Percentiles rank a stretch among this genome's conserved stretches.
phyloP scores from a whole-genome alignment of 2,329 filamentous ascomycete species.

The Chaetomiaceae sp. region DNA sequence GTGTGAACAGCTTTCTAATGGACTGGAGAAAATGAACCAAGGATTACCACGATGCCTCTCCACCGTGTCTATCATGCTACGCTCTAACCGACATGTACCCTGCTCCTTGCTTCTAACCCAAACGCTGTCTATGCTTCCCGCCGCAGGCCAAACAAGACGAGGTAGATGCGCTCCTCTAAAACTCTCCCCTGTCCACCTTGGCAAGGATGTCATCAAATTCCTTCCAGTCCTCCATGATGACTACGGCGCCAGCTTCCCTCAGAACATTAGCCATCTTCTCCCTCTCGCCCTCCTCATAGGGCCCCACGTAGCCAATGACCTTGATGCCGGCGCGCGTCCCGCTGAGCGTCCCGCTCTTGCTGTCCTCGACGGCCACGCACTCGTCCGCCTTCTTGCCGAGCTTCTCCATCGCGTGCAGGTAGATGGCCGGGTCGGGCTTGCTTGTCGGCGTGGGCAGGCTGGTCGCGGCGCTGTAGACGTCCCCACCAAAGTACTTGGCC shows the following conservation, averaged over 20 bases:
- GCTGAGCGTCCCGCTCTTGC: constrained; percentile 75
- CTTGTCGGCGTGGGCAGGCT: constrained; percentile 72
- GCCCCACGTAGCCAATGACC: constrained; percentile 79
- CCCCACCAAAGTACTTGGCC: constrained; percentile 70
- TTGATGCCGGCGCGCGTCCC: constrained; percentile 69
- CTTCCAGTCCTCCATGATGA: constrained; percentile 56
- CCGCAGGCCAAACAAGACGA: no score
- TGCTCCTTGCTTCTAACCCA: not conserved
- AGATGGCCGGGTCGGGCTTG: constrained; percentile 88
- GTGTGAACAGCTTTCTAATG: constrained; percentile 88
- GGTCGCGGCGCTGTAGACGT: constrained; percentile 76
- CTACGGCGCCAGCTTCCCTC: constrained; percentile 53
- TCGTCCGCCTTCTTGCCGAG: constrained; percentile 66
- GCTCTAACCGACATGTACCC: no score
- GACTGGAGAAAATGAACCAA: constrained; percentile 35
- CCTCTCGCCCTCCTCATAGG: constrained; percentile 58
- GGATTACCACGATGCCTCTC: not conserved
- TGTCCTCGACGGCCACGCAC: constrained; percentile 80
- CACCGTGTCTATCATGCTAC: not conserved
- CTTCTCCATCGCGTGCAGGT: constrained; percentile 68
- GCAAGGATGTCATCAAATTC: constrained; percentile 46
- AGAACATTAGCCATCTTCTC: constrained; percentile 59
- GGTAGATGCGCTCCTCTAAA: no score
- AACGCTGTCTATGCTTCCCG: constrained; percentile 1
- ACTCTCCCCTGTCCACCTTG: constrained; percentile 39